These are phyloP conservation scores for Ochetophila trinervis DNA, from an alignment of 306 rosid genomes.

Conservation along the genomic window DNA sequence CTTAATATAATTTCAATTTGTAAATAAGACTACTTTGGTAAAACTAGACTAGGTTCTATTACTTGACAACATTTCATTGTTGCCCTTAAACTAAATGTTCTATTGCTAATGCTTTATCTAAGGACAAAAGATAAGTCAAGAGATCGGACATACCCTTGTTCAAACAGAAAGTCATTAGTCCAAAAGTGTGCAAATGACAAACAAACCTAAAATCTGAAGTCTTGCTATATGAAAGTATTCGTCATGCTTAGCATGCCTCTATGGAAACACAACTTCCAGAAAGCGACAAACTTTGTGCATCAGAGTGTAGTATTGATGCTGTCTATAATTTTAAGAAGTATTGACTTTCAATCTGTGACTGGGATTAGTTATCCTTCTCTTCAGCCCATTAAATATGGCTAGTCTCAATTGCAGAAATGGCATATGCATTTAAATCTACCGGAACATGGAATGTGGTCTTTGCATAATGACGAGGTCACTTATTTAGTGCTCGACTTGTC, in stretches of 20 bases:
- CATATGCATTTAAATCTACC: constrained; percentile 3
- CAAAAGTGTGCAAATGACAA: not conserved
- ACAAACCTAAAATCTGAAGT: not conserved
- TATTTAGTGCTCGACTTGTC: constrained; percentile 1
- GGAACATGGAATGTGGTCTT: not conserved
- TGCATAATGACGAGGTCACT: not conserved
- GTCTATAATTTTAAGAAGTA: not conserved
- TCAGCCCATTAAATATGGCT: not conserved
- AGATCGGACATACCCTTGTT: not conserved
- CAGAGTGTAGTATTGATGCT: not conserved
- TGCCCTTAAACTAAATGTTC: not conserved
- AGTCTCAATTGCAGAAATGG: constrained; percentile 1
- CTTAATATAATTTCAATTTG: too few species aligned
- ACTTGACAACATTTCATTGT: not conserved
- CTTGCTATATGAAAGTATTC: not conserved
- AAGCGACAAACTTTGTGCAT: not conserved
- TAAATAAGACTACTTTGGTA: not conserved
- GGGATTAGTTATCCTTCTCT: constrained; percentile 2
- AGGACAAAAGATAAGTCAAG: not conserved
- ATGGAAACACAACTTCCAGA: not conserved
- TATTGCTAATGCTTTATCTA: not conserved
- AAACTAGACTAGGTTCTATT: constrained; percentile 1
- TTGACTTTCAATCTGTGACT: not conserved
- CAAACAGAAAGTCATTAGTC: not conserved
- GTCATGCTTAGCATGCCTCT: not conserved